Base-by-base conservation (phyloP, 1,284 basidiomycete species). In the Fomes fomentarius region DNA sequence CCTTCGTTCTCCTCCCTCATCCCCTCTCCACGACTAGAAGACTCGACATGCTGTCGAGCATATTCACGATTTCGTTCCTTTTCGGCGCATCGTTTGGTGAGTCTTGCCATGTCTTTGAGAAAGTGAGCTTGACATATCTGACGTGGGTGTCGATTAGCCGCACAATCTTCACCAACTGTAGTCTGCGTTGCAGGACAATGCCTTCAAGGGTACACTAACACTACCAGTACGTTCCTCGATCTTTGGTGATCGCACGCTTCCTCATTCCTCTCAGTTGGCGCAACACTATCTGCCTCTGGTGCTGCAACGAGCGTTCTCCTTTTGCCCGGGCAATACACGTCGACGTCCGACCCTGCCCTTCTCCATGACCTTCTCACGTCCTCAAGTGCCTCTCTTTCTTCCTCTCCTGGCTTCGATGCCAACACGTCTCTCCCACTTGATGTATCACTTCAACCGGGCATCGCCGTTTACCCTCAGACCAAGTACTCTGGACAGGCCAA, bases 121-220 rank as follows among this genome's bases (percentile, higher is more conserved):
- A 15, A 4, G n/a, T 22, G 3, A n/a, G 6, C 8, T 17, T 25
- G 38, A 22, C 19, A 2, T 19, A 10, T 40, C 10, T 7, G 3
- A 24, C 21, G 5, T 24, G n/a, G n/a, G n/a, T n/a, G n/a, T n/a
- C n/a, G n/a, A n/a, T n/a, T n/a, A 39, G 83, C 76, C 68, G 83
- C 84, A 57, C 82, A 85, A 75, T 77, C 79, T 65, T 73, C 76
- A 65, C 74, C 84, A 50, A 67, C 79, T 65, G 83, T 90, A 55
- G 76, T 91, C 56, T 91, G 88, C 78, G 74, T 89, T 87, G 85
- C 88, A 69, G 89, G 88, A 61, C 88, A 91, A 87, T 91, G 88
- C 75, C 73, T 90, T 56, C 78, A 90, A 70, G 88, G 88, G 55
- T 81, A 74, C 71, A 82, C 86, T 26, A 89, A 90, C 64, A 82